A percentile compares a stretch with the other conserved stretches of the same genome.
phyloP scores from a whole-genome alignment of 2,329 filamentous ascomycete genomes.

The Clonostachys rosea region DNA sequence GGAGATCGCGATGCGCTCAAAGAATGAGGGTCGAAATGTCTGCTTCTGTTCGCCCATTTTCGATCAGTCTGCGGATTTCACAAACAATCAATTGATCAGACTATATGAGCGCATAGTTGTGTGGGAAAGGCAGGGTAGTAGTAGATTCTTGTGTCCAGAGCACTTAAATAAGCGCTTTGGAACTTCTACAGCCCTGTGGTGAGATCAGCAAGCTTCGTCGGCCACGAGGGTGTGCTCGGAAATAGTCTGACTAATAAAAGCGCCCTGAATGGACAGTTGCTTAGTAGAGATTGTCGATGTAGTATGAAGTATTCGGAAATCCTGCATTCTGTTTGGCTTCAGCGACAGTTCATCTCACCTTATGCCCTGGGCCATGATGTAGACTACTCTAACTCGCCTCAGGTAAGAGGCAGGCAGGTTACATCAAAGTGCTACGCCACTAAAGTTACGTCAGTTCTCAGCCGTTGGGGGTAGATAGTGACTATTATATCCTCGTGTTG shows the following conservation, averaged over 20 bases:
- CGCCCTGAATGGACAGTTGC: no score
- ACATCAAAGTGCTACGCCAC: not conserved
- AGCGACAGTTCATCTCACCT: no score
- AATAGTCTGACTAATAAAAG: no score
- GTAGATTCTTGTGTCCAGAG: not conserved
- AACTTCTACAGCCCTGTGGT: not conserved
- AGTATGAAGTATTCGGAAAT: no score
- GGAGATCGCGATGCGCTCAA: constrained; percentile 18
- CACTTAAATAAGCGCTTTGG: not conserved
- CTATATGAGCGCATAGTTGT: not conserved
- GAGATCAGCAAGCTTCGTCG: not conserved
- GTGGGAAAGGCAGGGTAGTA: no score
- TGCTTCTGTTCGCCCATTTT: not conserved
- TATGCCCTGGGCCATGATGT: no score
- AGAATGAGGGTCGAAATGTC: constrained; percentile 16
- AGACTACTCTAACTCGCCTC: no score
- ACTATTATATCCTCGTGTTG: not conserved
- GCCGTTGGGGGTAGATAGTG: not conserved
- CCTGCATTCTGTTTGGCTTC: no score
- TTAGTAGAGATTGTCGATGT: no score
- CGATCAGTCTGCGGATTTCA: not conserved
- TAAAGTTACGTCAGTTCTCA: not conserved
- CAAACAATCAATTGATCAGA: not conserved
- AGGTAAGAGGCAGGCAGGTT: not conserved
- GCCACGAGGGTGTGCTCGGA: no score